Evolutionary conservation across 2,329 filamentous ascomycete genomes (phyloP).

Genomic region (Curvularia lunata): DNA sequence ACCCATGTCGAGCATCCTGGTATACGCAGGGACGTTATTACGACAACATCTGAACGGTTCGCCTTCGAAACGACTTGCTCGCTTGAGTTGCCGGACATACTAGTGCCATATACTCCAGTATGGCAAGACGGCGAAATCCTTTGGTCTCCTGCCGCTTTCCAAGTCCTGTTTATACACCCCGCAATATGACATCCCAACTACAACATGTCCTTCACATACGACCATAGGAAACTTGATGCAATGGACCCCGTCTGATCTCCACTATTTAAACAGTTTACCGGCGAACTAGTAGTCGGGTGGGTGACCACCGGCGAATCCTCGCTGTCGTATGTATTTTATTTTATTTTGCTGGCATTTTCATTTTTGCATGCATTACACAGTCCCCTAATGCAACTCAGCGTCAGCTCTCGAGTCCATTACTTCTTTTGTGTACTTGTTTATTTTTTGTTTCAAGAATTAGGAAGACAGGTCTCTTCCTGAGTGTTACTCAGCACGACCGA

Average conservation of each 20-base stretch:
- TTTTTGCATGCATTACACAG: conserved; percentile 4
- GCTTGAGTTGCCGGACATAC: background rate
- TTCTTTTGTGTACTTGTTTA: background rate
- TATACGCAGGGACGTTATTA: conserved; percentile 14
- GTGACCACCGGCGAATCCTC: conserved; percentile 15
- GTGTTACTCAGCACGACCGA: background rate
- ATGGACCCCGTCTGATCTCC: background rate
- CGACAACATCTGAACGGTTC: conserved; percentile 5
- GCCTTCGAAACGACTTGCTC: background rate
- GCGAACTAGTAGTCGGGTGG: conserved; percentile 16
- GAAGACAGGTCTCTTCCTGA: background rate
- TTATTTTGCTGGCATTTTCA: background rate
- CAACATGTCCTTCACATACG: conserved; percentile 7
- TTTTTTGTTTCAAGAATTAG: background rate
- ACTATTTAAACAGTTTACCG: conserved; percentile 4
- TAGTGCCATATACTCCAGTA: background rate
- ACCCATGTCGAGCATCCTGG: conserved; percentile 23
- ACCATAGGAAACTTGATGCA: conserved; percentile 2
- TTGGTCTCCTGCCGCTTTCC: background rate
- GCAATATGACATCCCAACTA: background rate
- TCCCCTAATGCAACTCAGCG: background rate
- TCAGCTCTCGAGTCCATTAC: background rate
- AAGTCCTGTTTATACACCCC: background rate
- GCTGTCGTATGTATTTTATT: conserved; percentile 22
- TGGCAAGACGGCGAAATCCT: background rate